Base-by-base conservation (phyloP, 2,329 filamentous ascomycete species). In the Colletotrichum sansevieriae region DNA sequence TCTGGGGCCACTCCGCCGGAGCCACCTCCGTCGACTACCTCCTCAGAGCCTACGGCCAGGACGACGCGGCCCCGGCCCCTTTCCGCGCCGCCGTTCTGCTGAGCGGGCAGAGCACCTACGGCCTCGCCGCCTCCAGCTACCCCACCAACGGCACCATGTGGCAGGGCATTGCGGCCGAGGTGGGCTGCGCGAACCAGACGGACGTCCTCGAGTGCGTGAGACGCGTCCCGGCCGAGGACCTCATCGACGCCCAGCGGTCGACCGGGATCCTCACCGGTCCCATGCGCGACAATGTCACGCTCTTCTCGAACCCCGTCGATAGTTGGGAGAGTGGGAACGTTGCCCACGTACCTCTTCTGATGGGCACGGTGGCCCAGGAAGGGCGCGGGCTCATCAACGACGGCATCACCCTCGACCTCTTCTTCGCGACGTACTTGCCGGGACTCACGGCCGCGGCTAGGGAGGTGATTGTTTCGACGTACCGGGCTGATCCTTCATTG, bases 1-100 rank as follows among this genome's bases (percentile, higher is more conserved):
- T 78, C 15, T 71, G 73, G 5, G 78, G 78, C 7, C 74, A 79
- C 65, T 79, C 77, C 3, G 77, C 78, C 0, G 77, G 78, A 0
- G 74, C 76, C 37, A 56, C 9, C 70, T 63, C 68, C 0, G 49
- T 75, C 4, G 76, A 78, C 41, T 43, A 72, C 0, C 74, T 76
- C 35, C 52, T 76, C 44, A 73, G 74, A 49, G 61, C 65, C 37
- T 74, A 74, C 56, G 71, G 67, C 10, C 39, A 43, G 9, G 22
- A 52, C 9, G 29, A 35, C 25, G 13, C 49, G 4, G 3, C 61
- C 0, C 63, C 71, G 1, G 70, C 65, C 5, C 73, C 73, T 0
- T 78, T 77, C 39, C 74, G 72, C 5, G 76, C 43, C 0, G 75
- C 69, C 2, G 73, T 74, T 70, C 73, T 76, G 71, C 74, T 70